Evolutionary conservation across 441 rosid genomes (phyloP).

Genomic region (Adansonia gregorii): DNA sequence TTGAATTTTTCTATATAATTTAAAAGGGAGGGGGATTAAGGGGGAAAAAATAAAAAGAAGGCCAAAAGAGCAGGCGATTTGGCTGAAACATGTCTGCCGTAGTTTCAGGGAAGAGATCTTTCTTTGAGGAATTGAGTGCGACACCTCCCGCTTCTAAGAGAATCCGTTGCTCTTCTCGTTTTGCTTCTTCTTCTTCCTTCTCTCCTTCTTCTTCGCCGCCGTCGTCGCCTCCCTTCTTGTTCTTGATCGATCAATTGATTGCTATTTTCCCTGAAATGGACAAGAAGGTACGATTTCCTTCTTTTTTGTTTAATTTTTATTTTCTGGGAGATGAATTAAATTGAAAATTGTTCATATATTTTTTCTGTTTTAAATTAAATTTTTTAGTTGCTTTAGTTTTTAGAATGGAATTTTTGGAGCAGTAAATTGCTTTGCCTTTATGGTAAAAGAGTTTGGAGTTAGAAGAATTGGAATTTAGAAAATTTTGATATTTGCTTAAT

Average conservation of each 20-base stretch:
- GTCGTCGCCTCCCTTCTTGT: conserved; percentile 31
- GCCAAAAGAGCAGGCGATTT: conserved; percentile 34
- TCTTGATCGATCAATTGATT: conserved; percentile 58
- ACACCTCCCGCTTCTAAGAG: conserved; percentile 71
- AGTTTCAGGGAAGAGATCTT: conserved; percentile 96
- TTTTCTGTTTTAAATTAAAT: not conserved
- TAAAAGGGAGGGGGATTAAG: conserved; percentile 20
- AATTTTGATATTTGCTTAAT: not conserved
- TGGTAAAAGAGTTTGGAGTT: not conserved
- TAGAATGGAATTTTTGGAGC: not conserved
- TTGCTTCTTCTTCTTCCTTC: conserved; percentile 58
- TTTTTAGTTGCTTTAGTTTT: not conserved
- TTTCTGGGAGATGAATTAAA: not conserved
- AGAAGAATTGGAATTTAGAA: not conserved
- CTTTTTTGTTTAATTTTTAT: not conserved
- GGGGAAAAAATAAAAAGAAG: conserved; percentile 17
- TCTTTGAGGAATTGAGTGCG: conserved; percentile 75
- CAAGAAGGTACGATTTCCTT: conserved; percentile 52
- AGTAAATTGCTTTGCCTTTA: not conserved
- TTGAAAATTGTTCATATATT: not conserved
- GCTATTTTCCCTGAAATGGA: conserved; percentile 85
- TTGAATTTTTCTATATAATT: conserved; percentile 10
- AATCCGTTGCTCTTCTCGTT: conserved; percentile 72
- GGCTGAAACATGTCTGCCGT: conserved; percentile 92
- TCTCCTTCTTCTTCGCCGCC: not conserved